A percentile compares a stretch with the other conserved stretches of the same genome.
Evolutionary conservation across 345 rosid species (phyloP).

Genomic region (Pistacia vera): DNA sequence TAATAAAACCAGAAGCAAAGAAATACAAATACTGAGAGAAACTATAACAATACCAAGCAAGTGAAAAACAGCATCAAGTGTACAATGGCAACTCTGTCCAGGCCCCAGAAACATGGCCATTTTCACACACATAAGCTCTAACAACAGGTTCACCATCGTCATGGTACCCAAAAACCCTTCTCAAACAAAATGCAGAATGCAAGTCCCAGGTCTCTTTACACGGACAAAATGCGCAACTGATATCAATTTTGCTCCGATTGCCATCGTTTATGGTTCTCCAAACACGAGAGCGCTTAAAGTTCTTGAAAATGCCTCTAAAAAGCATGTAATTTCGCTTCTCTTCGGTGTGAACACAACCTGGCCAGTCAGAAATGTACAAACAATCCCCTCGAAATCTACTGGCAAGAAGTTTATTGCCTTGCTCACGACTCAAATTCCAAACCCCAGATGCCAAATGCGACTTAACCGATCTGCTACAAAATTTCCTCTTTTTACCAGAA

Average conservation of each 20-base stretch:
- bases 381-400: constrained; percentile 89
- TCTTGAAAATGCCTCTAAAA: constrained; percentile 87
- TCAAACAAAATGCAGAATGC: constrained; percentile 89
- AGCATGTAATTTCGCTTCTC: constrained; percentile 91
- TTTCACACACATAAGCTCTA: constrained; percentile 95
- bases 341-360: constrained; percentile 79
- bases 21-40: not conserved
- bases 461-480: constrained; percentile 45
- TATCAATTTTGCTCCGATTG: constrained; percentile 53
- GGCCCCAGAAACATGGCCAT: constrained; percentile 96
- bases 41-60: not conserved
- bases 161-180: constrained; percentile 71
- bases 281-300: constrained; percentile 76
- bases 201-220: constrained; percentile 88
- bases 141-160: constrained; percentile 97
- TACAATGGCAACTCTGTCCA: constrained; percentile 84
- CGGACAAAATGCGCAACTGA: constrained; percentile 78
- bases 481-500: constrained; percentile 48
- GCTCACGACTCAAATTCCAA: constrained; percentile 84
- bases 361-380: constrained; percentile 90
- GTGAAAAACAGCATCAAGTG: constrained; percentile 34
- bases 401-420: constrained; percentile 84
- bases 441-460: constrained; percentile 75
- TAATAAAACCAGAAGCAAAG: not conserved
- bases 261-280: constrained; percentile 92